Evolutionary conservation across 1,284 basidiomycete genomes (phyloP), one percentile per base, ranked within the genome.

Genomic region (Coriolopsis trogii): DNA sequence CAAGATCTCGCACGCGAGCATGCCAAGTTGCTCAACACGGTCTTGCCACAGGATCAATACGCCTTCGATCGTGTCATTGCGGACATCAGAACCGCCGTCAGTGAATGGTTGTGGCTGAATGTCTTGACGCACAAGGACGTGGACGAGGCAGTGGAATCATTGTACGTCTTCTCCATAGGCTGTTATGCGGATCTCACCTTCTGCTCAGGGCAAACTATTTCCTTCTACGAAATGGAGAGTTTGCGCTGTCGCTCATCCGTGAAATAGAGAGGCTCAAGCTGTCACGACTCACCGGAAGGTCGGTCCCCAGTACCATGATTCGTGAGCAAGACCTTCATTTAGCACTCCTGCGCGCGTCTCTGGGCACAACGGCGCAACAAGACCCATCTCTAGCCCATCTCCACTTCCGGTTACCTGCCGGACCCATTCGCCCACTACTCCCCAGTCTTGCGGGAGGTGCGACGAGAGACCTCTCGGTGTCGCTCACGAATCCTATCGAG

Each of bases 41-140:
- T 87, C 1, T 74, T 88, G 4, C 85, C 90, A 0, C 82, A 91
- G 63, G 85, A 91, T 56, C 81, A 82, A 48, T 86, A 89, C 56
- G 78, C 75, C n/a, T 90, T 95, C 60, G 89, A 91, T 63, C 71
- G 76, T 16, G 80, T 86, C 50, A 81, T 94, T 25, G 74, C 81
- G 21, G 81, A 85, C 51, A 88, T 93, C 45, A 72, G 88, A 51
- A 85, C 78, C 2, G 82, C 85, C 50, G 78, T 91, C 50, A 87
- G 89, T 58, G 92, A 94, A 72, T 96, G 93, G 93, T 75, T 96
- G 3, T 96, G 94, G 92, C 72, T 84, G 26, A 92, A 94, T 63
- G 87, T 96, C 26, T 75, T 96, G 46, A 95, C 92, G 1, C 82
- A 82, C 61, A 81, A 83, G 57, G 89, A 93, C 58, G 89, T 95